Conservation (phyloP, 225 moss, liverwort and hornwort species). For the Physcomitrium patens region DNA sequence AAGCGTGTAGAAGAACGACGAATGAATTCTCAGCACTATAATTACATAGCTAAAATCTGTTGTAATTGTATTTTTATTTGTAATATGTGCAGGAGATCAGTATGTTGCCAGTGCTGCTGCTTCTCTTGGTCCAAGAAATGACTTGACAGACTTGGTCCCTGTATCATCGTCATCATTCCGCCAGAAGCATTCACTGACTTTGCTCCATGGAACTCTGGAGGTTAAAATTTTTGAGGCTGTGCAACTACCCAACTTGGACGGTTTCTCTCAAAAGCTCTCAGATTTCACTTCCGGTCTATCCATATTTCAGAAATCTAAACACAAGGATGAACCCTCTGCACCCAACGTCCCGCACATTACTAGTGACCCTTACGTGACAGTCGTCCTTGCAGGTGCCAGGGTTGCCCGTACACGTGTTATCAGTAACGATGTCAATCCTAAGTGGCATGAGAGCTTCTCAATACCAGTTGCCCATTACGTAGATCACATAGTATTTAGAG, state of each 20-base stretch:
- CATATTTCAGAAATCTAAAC: constrained; percentile 55
- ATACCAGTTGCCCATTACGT: constrained; percentile 85
- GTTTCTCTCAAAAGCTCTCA: constrained; percentile 80
- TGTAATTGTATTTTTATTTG: constrained; percentile 19
- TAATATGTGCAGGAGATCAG: constrained; percentile 26
- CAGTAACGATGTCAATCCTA: constrained; percentile 68
- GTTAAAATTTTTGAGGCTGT: constrained; percentile 66
- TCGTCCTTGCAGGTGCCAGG: constrained; percentile 73
- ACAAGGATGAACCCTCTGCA: constrained; percentile 46
- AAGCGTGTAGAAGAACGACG: not conserved
- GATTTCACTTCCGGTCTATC: constrained; percentile 72
- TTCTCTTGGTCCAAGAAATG: not conserved
- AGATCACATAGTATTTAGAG: constrained; percentile 56
- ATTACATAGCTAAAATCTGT: constrained; percentile 13
- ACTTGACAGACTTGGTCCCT: not conserved
- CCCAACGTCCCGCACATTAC: constrained; percentile 65
- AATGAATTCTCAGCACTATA: not conserved
- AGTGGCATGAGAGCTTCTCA: constrained; percentile 84
- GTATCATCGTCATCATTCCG: constrained; percentile 24
- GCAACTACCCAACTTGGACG: constrained; percentile 89
- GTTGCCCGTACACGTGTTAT: constrained; percentile 92
- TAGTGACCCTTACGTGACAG: constrained; percentile 93
- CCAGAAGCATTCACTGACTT: constrained; percentile 2
- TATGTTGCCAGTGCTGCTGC: not conserved
- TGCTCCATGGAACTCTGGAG: constrained; percentile 86